Percentiles rank a stretch among this genome's conserved stretches.
These are phyloP conservation scores for Backusella tuberculispora DNA, from an alignment of 192 early-diverging fungal species.

Conservation along the genomic window DNA sequence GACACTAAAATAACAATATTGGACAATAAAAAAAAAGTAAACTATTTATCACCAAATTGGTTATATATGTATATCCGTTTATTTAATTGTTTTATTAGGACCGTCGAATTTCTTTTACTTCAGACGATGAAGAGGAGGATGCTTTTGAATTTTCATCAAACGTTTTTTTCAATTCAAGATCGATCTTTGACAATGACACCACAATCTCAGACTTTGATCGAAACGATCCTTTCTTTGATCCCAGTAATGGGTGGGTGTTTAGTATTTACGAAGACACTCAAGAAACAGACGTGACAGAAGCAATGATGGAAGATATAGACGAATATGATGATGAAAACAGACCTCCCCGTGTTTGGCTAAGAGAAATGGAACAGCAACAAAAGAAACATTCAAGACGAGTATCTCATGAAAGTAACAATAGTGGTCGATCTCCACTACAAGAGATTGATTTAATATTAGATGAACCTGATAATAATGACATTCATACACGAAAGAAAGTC, in stretches of 20 bases:
- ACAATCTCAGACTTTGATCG: not conserved
- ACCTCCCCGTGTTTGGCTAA: not conserved
- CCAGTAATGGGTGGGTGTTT: not conserved
- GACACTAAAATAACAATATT: slow-evolving; percentile 1
- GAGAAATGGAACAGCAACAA: not conserved
- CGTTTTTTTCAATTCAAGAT: not conserved
- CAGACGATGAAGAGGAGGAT: not conserved
- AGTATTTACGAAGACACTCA: not conserved
- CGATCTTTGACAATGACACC: not conserved
- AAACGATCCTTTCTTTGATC: not conserved
- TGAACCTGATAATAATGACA: not conserved
- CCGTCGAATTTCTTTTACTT: not conserved
- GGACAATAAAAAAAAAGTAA: not conserved
- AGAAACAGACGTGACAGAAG: too few species aligned
- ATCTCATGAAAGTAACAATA: not conserved
- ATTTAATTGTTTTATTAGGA: not conserved
- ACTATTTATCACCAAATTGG: not conserved
- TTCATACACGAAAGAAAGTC: slow-evolving; percentile 7
- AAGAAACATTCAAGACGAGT: not conserved
- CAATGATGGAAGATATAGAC: slow-evolving; percentile 3
- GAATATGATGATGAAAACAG: slow-evolving; percentile 1
- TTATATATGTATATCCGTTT: too few species aligned
- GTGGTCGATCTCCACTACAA: not conserved
- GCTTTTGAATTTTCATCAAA: not conserved
- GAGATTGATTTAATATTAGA: not conserved